These are phyloP conservation scores for Incumbomyces delicatus DNA, from an alignment of 2,329 filamentous ascomycete species.

Conservation along the genomic window DNA sequence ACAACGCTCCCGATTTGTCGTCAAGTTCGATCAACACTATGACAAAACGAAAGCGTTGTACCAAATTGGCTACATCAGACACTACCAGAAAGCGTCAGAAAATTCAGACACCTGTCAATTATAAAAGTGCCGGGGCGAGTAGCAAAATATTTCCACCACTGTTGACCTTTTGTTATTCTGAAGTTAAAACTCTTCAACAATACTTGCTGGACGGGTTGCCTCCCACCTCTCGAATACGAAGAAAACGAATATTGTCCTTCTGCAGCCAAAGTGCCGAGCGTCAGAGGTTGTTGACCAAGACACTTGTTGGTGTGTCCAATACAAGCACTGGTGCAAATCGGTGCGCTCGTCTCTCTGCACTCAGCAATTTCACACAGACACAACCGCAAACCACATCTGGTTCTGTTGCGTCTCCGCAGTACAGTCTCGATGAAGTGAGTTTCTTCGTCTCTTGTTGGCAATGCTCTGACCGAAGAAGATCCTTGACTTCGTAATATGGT, in stretches of 20 bases:
- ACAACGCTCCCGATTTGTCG: too few species aligned
- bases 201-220: constrained; percentile 16
- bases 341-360: constrained; percentile 43
- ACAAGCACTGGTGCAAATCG: constrained; percentile 24
- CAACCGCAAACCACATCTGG: constrained; percentile 33
- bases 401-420: constrained; percentile 32
- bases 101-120: neutral
- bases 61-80: neutral
- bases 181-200: constrained; percentile 16
- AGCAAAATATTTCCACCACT: too few species aligned
- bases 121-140: too few species aligned
- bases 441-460: constrained; percentile 1
- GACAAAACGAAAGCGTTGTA: constrained; percentile 17
- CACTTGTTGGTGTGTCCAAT: constrained; percentile 51
- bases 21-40: neutral
- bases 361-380: constrained; percentile 54
- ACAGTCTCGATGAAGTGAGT: constrained; percentile 55
- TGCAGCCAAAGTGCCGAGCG: constrained; percentile 32
- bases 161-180: constrained; percentile 11
- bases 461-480: constrained; percentile 41
- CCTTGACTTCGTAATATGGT: constrained; percentile 67
- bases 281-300: constrained; percentile 55
- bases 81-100: neutral
- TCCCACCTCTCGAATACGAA: constrained; percentile 34
- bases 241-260: constrained; percentile 46